These are phyloP conservation scores for Skeletonema tropicum DNA, from an alignment of 108 stramenopile species.

Conservation along the genomic window DNA sequence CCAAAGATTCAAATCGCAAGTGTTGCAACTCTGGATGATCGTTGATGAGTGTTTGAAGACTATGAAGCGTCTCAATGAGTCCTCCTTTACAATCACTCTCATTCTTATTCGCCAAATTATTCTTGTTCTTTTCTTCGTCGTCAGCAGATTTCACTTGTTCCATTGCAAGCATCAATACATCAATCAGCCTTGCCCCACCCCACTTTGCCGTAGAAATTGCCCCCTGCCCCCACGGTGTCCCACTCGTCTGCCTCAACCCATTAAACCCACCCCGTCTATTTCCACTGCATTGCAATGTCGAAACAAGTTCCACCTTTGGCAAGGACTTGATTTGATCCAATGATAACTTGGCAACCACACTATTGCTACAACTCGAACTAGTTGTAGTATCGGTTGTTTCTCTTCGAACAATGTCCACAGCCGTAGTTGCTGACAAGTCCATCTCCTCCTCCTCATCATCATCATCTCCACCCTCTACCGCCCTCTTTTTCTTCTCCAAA, in stretches of 20 bases:
- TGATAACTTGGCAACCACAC: constrained; percentile 39
- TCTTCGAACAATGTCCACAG: neutral
- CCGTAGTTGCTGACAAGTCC: neutral
- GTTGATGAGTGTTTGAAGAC: constrained; percentile 31
- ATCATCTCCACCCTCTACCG: neutral
- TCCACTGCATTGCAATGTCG: constrained; percentile 97
- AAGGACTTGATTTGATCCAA: constrained; percentile 77
- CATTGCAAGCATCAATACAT: constrained; percentile 73
- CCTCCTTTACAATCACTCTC: too few relatives aligned
- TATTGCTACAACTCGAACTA: neutral
- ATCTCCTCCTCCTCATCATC: constrained; percentile 15
- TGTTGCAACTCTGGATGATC: constrained; percentile 51
- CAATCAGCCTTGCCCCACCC: constrained; percentile 88
- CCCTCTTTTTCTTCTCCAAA: neutral
- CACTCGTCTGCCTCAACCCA: constrained; percentile 79
- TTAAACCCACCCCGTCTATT: constrained; percentile 93
- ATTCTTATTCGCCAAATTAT: too few relatives aligned
- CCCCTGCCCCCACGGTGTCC: constrained; percentile 90
- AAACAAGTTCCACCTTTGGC: constrained; percentile 67
- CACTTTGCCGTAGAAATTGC: constrained; percentile 95
- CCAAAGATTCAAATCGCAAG: constrained; percentile 84
- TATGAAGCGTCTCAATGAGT: constrained; percentile 26
- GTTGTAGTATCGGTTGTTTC: neutral
- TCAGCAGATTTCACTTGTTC: constrained; percentile 51
- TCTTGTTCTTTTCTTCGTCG: constrained; percentile 22